Percentiles rank a stretch among this genome's conserved stretches.
Conservation (phyloP, 108 stramenopile species). For the Aureococcus anophagefferens region DNA sequence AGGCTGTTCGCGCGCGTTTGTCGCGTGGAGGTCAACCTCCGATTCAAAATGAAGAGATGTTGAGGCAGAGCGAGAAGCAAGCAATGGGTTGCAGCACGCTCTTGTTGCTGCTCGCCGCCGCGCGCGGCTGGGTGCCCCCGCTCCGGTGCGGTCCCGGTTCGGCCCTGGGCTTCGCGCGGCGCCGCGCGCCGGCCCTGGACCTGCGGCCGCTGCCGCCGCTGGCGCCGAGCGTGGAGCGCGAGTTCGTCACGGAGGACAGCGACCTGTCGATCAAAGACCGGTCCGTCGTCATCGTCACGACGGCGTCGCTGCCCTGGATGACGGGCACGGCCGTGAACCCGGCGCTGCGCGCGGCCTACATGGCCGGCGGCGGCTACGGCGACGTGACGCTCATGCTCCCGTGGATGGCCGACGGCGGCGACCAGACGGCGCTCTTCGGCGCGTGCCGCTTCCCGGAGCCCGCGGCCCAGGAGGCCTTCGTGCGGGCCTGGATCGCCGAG, state of each 20-base stretch:
- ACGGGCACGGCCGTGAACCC: conserved; percentile 88
- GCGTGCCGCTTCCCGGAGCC: conserved; percentile 26
- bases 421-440: conserved; percentile 57
- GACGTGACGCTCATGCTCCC: conserved; percentile 68
- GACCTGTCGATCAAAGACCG: not conserved
- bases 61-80: no score
- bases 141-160: no score
- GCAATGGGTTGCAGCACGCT: no score
- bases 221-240: not conserved
- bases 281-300: conserved; percentile 7
- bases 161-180: no score
- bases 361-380: conserved; percentile 35
- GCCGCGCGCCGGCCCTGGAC: no score
- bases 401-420: conserved; percentile 61
- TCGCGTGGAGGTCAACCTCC: no score
- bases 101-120: no score
- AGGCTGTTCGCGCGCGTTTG: no score
- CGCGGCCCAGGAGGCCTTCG: conserved; percentile 57
- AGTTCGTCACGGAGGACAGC: not conserved
- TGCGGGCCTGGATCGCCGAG: conserved; percentile 53
- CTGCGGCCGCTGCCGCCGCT: not conserved
- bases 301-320: conserved; percentile 51
- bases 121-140: no score
- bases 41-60: no score
- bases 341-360: conserved; percentile 67